Percentiles rank a stretch among this genome's conserved stretches.
Evolutionary conservation across 2,329 filamentous ascomycete species (phyloP).

Genomic region (Fusarium solani-melongenae): DNA sequence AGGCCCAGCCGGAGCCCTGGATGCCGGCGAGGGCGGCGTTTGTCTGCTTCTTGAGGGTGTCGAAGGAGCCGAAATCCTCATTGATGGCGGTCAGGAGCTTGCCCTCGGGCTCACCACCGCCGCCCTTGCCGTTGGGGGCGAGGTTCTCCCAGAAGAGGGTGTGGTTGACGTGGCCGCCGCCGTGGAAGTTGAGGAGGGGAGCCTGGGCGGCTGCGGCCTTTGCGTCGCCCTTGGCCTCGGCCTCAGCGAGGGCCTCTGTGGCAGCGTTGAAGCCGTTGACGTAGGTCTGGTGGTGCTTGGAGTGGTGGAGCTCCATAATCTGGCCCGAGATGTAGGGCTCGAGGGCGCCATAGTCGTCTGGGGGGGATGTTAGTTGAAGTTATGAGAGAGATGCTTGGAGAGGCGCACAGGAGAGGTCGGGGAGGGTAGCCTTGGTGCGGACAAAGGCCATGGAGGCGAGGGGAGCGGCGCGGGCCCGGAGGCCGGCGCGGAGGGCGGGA

Average conservation of each 20-base stretch:
- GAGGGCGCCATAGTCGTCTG: slow-evolving; percentile 96
- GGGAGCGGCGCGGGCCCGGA: slow-evolving; percentile 73
- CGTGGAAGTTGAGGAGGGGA: slow-evolving; percentile 79
- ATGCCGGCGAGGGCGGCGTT: slow-evolving; percentile 77
- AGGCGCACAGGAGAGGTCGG: slow-evolving; percentile 74
- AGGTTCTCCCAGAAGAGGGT: slow-evolving; percentile 88
- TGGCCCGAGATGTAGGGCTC: slow-evolving; percentile 85
- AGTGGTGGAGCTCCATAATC: slow-evolving; percentile 97
- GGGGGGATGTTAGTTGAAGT: neutral
- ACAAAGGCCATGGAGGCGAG: slow-evolving; percentile 78
- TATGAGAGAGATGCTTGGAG: neutral
- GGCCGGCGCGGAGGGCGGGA: slow-evolving; percentile 74
- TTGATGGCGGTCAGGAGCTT: slow-evolving; percentile 74
- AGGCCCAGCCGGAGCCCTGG: slow-evolving; percentile 91
- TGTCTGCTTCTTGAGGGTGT: slow-evolving; percentile 73
- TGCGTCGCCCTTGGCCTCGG: slow-evolving; percentile 71
- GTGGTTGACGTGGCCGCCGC: slow-evolving; percentile 88
- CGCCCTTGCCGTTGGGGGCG: slow-evolving; percentile 70
- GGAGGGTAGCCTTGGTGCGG: slow-evolving; percentile 90
- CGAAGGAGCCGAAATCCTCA: slow-evolving; percentile 74
- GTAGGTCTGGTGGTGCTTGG: slow-evolving; percentile 94
- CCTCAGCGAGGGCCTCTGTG: slow-evolving; percentile 74
- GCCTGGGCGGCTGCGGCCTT: slow-evolving; percentile 62
- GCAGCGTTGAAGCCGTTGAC: slow-evolving; percentile 89
- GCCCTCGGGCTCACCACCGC: slow-evolving; percentile 69